Evolutionary conservation across 108 stramenopile species (phyloP).

Genomic region (Mayamaea pseudoterrestris): DNA sequence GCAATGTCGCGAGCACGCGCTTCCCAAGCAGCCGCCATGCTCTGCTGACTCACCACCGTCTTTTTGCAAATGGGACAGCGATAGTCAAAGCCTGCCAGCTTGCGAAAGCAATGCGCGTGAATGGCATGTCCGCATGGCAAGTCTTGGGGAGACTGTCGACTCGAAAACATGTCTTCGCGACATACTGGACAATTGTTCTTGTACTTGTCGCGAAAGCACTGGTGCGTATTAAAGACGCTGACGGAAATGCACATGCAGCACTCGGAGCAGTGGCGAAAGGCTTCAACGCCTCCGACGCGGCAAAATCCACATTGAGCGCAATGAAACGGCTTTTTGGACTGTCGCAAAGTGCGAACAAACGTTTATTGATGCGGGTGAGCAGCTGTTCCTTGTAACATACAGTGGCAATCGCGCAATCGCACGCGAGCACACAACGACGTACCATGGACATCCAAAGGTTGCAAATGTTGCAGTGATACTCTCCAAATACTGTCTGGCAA

Average conservation of each 20-base stretch:
- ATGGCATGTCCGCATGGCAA: slow-evolving; percentile 82
- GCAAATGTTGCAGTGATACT: slow-evolving; percentile 76
- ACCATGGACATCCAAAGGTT: slow-evolving; percentile 80
- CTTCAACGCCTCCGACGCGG: slow-evolving; percentile 73
- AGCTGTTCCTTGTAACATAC: too few species aligned
- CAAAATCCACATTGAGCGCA: slow-evolving; percentile 80
- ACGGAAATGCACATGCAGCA: slow-evolving; percentile 86
- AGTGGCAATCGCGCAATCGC: not conserved
- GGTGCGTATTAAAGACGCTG: slow-evolving; percentile 58
- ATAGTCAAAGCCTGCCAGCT: slow-evolving; percentile 75
- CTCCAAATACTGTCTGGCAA: slow-evolving; percentile 65
- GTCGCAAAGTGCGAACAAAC: not conserved
- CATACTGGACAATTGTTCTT: slow-evolving; percentile 85
- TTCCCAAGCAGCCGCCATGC: slow-evolving; percentile 73
- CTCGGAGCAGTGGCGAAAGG: slow-evolving; percentile 77
- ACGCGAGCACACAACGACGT: slow-evolving; percentile 13
- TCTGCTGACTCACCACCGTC: slow-evolving; percentile 58
- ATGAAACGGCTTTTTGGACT: slow-evolving; percentile 76
- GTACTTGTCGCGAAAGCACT: slow-evolving; percentile 80
- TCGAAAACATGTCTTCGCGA: slow-evolving; percentile 77
- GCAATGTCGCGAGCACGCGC: slow-evolving; percentile 75
- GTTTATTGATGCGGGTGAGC: too few species aligned
- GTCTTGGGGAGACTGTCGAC: slow-evolving; percentile 71
- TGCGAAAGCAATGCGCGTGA: slow-evolving; percentile 81
- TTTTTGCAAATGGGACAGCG: slow-evolving; percentile 86